Percentiles rank a stretch among this genome's conserved stretches.
Evolutionary conservation across 2,329 filamentous ascomycete genomes (phyloP).

Genomic region (Penicillium concentricum): DNA sequence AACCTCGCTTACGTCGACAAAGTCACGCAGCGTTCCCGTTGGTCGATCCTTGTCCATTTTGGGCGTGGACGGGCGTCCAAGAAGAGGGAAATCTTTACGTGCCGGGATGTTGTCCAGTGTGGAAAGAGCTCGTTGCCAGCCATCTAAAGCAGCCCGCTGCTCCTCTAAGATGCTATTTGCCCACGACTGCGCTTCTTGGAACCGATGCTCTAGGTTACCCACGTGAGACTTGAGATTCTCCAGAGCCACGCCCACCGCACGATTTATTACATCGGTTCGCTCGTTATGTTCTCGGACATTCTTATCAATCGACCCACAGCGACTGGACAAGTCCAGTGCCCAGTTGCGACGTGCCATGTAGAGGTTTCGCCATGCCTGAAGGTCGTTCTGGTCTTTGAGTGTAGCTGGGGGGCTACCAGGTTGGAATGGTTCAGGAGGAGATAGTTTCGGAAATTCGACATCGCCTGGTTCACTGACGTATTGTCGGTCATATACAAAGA

Average conservation of each 20-base stretch:
- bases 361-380: constrained; percentile 83
- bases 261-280: constrained; percentile 58
- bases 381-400: constrained; percentile 73
- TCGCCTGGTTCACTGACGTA: constrained; percentile 53
- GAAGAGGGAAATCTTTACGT: constrained; percentile 44
- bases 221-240: constrained; percentile 63
- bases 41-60: constrained; percentile 45
- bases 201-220: constrained; percentile 44
- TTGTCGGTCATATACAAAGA: constrained; percentile 88
- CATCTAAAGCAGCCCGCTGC: constrained; percentile 44
- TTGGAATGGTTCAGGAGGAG: constrained; percentile 58
- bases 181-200: constrained; percentile 48
- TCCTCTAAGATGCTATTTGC: constrained; percentile 46
- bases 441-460: constrained; percentile 52
- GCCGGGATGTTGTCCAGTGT: constrained; percentile 44
- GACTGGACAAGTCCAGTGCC: constrained; percentile 69
- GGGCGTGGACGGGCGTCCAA: constrained; percentile 41
- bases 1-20: constrained; percentile 72
- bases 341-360: constrained; percentile 79
- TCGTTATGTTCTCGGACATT: constrained; percentile 56
- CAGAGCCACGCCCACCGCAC: constrained; percentile 79
- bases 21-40: constrained; percentile 66
- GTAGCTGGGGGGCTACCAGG: constrained; percentile 72
- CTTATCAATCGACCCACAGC: constrained; percentile 65
- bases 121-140: constrained; percentile 41